Conservation (phyloP, 768 basidiomycete genomes). For the Mycena epipterygia region DNA sequence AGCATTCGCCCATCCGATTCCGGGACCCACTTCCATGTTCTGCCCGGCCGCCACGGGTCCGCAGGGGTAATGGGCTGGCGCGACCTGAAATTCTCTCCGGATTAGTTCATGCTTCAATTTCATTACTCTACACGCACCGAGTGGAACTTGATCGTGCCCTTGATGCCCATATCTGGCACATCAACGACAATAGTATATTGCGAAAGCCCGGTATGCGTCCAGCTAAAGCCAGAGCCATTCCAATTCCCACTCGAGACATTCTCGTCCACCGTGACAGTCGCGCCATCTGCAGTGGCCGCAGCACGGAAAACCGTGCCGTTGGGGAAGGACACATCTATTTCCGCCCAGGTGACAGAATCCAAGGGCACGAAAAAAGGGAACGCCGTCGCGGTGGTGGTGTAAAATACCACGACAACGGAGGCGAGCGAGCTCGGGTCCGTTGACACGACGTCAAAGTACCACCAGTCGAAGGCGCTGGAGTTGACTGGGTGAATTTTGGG, state of each 20-base stretch:
- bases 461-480: conserved; percentile 34
- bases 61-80: conserved; percentile 35
- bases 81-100: not conserved
- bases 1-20: conserved; percentile 38
- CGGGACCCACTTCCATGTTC: conserved; percentile 28
- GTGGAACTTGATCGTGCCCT: conserved; percentile 19
- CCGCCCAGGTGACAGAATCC: conserved; percentile 12
- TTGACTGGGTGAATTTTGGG: conserved; percentile 33
- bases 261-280: conserved; percentile 21
- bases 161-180: conserved; percentile 23
- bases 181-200: conserved; percentile 22
- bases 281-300: not conserved
- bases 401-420: conserved; percentile 34
- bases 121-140: not conserved
- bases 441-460: conserved; percentile 39
- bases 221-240: conserved; percentile 31
- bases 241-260: conserved; percentile 31
- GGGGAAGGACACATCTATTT: conserved; percentile 18
- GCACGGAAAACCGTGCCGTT: conserved; percentile 17
- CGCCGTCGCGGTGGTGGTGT: conserved; percentile 16
- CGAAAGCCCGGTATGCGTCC: conserved; percentile 14
- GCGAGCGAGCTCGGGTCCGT: conserved; percentile 19
- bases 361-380: conserved; percentile 27
- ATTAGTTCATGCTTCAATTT: not conserved
- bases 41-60: conserved; percentile 7